These are phyloP conservation scores for Nakazawaea laoshanensis DNA, from an alignment of 805 yeast genomes.

Conservation along the genomic window DNA sequence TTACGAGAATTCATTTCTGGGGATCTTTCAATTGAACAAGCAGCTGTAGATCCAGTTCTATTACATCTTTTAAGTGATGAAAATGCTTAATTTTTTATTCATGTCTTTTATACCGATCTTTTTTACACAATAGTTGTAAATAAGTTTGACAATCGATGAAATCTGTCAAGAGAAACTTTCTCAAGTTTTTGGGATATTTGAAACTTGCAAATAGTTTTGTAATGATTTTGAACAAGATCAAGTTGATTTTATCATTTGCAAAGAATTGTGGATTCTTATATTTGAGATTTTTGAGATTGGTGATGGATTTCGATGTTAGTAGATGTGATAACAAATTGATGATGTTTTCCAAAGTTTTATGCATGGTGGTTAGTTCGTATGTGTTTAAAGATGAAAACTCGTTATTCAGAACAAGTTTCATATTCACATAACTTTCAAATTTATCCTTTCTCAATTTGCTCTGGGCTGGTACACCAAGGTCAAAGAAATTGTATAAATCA, in stretches of 20 bases:
- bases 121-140: conserved; percentile 41
- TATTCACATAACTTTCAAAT: conserved; percentile 5
- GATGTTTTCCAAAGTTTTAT: conserved; percentile 21
- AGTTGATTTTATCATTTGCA: conserved; percentile 15
- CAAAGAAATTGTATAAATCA: conserved; percentile 14
- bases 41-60: conserved; percentile 2
- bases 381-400: conserved; percentile 3
- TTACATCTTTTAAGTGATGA: conserved; percentile 1
- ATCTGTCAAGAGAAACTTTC: conserved; percentile 55
- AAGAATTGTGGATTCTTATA: conserved; percentile 20
- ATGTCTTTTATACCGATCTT: conserved; percentile 23
- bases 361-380: conserved; percentile 13
- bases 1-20: background rate
- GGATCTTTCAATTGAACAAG: background rate
- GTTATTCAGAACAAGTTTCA: conserved; percentile 2
- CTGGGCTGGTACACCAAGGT: no score
- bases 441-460: conserved; percentile 8
- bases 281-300: conserved; percentile 41
- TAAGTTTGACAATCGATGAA: conserved; percentile 46
- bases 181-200: conserved; percentile 51
- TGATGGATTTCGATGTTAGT: conserved; percentile 17
- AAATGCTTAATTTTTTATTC: background rate
- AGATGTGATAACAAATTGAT: conserved; percentile 17
- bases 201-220: conserved; percentile 44
- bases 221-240: conserved; percentile 44